A percentile compares a stretch with the other conserved stretches of the same genome.
Conservation (phyloP, 306 rosid species). For the Elaeagnus macrophylla region DNA sequence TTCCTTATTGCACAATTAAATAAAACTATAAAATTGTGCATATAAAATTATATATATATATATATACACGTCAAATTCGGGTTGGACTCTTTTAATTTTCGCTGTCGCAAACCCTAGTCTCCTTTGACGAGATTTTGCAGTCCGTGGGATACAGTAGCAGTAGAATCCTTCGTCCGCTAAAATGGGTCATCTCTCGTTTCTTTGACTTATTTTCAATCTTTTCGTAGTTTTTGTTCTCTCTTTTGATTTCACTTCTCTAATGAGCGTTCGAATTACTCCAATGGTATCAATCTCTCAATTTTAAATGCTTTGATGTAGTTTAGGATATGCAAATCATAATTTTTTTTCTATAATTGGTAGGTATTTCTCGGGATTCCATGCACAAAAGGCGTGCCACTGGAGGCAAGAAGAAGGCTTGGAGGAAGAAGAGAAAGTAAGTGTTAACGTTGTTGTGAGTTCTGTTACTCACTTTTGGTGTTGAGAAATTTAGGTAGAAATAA, state of each 20-base stretch:
- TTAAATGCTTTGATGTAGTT: not conserved
- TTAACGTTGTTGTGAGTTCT: not conserved
- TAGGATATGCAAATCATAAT: not conserved
- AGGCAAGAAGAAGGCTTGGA: slow-evolving; percentile 66
- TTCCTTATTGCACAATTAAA: too few species aligned
- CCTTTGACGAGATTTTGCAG: slow-evolving; percentile 12
- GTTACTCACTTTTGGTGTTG: not conserved
- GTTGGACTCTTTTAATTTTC: not conserved
- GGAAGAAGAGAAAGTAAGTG: slow-evolving; percentile 52
- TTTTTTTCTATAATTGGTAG: slow-evolving; percentile 4
- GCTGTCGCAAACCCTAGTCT: slow-evolving; percentile 11
- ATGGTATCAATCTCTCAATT: not conserved
- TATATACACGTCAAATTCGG: too few species aligned
- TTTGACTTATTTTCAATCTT: not conserved
- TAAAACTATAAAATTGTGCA: too few species aligned
- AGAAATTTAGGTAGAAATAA: not conserved
- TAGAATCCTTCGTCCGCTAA: slow-evolving; percentile 5
- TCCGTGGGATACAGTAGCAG: slow-evolving; percentile 3
- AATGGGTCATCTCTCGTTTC: slow-evolving; percentile 22
- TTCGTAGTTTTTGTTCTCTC: not conserved
- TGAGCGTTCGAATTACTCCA: not conserved
- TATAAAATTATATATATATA: too few species aligned
- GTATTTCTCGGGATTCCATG: slow-evolving; percentile 66
- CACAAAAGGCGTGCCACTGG: slow-evolving; percentile 64
- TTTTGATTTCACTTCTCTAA: not conserved